These are phyloP conservation scores for Silene noctiflora DNA, from an alignment of 179 eudicot species.

Conservation along the genomic window DNA sequence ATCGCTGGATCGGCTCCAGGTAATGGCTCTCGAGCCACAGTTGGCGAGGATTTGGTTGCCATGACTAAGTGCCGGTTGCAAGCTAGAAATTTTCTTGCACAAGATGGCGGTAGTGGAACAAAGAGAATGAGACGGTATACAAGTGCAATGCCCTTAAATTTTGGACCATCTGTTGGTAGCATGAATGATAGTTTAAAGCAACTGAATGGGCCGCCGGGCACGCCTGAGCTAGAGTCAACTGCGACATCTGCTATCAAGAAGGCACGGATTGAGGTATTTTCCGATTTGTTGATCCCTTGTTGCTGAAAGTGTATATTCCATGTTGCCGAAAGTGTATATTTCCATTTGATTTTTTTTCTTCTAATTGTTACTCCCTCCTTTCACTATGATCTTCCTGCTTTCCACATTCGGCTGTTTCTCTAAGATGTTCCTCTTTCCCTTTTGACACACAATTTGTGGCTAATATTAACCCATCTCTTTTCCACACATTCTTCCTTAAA, in stretches of 20 bases:
- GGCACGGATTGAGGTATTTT: slow-evolving; percentile 65
- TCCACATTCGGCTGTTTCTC: too few species aligned
- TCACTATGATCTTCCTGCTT: too few species aligned
- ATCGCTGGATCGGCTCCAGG: slow-evolving; percentile 98
- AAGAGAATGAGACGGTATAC: slow-evolving; percentile 84
- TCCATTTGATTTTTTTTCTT: too few species aligned
- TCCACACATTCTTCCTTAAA: too few species aligned
- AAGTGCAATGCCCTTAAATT: slow-evolving; percentile 83
- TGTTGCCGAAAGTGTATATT: neutral
- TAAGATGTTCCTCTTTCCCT: too few species aligned
- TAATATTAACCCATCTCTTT: too few species aligned
- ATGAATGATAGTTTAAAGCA: slow-evolving; percentile 59
- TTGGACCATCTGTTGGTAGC: slow-evolving; percentile 68
- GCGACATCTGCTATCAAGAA: slow-evolving; percentile 74
- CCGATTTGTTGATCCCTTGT: slow-evolving; percentile 2
- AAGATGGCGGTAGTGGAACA: slow-evolving; percentile 68
- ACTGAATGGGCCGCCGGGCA: slow-evolving; percentile 46
- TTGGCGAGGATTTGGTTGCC: slow-evolving; percentile 96
- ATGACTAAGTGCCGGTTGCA: slow-evolving; percentile 97
- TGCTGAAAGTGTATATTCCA: neutral
- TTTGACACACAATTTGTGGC: too few species aligned
- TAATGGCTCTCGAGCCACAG: slow-evolving; percentile 96
- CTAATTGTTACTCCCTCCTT: neutral
- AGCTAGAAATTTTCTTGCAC: slow-evolving; percentile 72
- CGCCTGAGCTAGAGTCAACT: slow-evolving; percentile 78